Conservation (phyloP, 441 rosid species). For the Biscutella auriculata region DNA sequence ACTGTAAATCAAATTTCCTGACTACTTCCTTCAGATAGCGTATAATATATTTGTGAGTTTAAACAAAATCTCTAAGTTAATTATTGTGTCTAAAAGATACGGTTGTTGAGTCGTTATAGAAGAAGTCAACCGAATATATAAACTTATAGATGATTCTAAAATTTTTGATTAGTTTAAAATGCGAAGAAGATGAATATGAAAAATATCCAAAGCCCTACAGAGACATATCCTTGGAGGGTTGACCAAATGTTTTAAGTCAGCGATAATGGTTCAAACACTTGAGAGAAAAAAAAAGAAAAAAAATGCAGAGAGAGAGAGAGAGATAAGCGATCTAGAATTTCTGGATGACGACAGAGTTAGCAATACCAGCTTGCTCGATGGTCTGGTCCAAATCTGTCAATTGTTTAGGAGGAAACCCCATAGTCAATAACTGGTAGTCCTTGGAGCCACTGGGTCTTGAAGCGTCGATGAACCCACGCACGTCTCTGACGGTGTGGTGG, state of each 20-base stretch:
- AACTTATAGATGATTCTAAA: not conserved
- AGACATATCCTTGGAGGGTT: not conserved
- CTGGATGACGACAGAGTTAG: slow-evolving; percentile 58
- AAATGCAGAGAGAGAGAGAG: not conserved
- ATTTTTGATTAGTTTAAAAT: not conserved
- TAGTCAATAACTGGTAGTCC: slow-evolving; percentile 45
- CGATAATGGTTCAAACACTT: not conserved
- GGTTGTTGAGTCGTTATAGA: not conserved
- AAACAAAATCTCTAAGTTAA: too few relatives aligned
- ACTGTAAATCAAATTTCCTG: too few relatives aligned
- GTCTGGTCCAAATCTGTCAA: slow-evolving; percentile 43
- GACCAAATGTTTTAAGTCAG: slow-evolving; percentile 6
- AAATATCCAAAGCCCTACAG: slow-evolving; percentile 1
- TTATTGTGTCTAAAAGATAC: not conserved
- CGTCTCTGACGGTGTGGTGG: slow-evolving; percentile 45
- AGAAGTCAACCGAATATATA: not conserved
- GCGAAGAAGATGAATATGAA: not conserved
- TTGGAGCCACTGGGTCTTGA: slow-evolving; percentile 43
- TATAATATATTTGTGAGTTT: too few relatives aligned
- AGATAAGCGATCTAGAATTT: slow-evolving; percentile 33
- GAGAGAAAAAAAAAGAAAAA: not conserved
- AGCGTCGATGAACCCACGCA: slow-evolving; percentile 47
- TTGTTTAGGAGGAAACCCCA: slow-evolving; percentile 69
- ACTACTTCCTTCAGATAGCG: too few relatives aligned
- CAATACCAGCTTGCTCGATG: slow-evolving; percentile 52